Evolutionary conservation across 305 asterid species (phyloP).

Genomic region (Fraxinus sp.): DNA sequence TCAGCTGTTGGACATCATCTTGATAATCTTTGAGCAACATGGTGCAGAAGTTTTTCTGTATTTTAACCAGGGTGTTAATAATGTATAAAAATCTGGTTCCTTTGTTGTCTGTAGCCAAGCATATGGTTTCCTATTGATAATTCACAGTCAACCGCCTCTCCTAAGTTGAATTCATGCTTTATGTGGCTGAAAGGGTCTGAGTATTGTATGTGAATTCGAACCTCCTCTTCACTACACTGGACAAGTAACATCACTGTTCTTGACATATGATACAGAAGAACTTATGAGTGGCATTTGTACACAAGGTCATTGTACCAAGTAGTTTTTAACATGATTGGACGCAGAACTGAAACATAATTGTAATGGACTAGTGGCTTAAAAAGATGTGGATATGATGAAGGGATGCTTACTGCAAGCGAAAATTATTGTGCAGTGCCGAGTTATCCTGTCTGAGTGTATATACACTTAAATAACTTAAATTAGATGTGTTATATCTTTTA

Average conservation of each 20-base stretch:
- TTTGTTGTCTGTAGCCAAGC: neutral
- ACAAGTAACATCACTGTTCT: neutral
- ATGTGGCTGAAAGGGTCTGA: neutral
- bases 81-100: neutral
- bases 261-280: neutral
- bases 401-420: neutral
- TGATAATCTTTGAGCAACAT: neutral
- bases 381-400: neutral
- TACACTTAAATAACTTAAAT: neutral
- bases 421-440: neutral
- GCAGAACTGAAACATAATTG: neutral
- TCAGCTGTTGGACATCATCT: neutral
- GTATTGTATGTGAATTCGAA: neutral
- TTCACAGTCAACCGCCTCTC: neutral
- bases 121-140: neutral
- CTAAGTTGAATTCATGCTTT: neutral
- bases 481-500: neutral
- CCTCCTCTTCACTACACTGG: neutral
- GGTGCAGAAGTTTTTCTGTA: neutral
- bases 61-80: constrained; percentile 1
- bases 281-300: neutral
- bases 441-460: neutral
- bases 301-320: neutral
- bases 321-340: neutral
- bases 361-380: neutral